Evolutionary conservation across 148 eudicot genomes (phyloP), one percentile per base, ranked within the genome.

Genomic region (Bassia scoparia): DNA sequence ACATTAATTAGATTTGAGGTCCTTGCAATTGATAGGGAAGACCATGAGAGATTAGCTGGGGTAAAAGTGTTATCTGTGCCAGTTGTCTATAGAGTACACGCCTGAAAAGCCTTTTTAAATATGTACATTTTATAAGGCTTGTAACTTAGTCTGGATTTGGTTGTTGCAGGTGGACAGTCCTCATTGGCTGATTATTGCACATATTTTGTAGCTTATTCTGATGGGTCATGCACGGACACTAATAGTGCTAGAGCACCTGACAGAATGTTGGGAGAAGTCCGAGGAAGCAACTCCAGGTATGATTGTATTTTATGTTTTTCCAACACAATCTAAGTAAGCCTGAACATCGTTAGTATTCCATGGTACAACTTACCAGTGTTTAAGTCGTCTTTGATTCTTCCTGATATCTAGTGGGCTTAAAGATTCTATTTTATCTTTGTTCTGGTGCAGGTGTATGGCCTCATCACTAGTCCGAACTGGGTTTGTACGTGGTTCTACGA

Each of bases 161-260:
- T 53, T 61, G 49, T 83, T 79, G 78, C 90, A 95, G 99, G 99
- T 56, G 97, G 99, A 27, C 98, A 95, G 83, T 95, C 97, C 21
- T 86, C 97, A 55, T 86, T 95, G 87, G 97, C 99, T 56, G 99
- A 95, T 86, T 95, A 95, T 79, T 91, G 97, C 88, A 88, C 99
- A 64, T 95, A 91, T 76, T 95, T 83, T 79, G 96, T 95, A 72
- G 99, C 99, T 29, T 95, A 95, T 71, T 95, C 99, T 71, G 99
- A 95, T 87, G 99, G 99, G 52, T 91, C 99, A 20, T 95, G 99
- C 69, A 89, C 89, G 44, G 94, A 95, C 80, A 85, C 82, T 68
- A 95, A 87, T 61, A 85, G 97, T 81, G 98, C 98, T 24, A 83
- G 98, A 68, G 81, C 96, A 71, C 99, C 99, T 76, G 99, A 95